Evolutionary conservation across 345 rosid genomes (phyloP).

Genomic region (Eucalyptus shirleyi): DNA sequence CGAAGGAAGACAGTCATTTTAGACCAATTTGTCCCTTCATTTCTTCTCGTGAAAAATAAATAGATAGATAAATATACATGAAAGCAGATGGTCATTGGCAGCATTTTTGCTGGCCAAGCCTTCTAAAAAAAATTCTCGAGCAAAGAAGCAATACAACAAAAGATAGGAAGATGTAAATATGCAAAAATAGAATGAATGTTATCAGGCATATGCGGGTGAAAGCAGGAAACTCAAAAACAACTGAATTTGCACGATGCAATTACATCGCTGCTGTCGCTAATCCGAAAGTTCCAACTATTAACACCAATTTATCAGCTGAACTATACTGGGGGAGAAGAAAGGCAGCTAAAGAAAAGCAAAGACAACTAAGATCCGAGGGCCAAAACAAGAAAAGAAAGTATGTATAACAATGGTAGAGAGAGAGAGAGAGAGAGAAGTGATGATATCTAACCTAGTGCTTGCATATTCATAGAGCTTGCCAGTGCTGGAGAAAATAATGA

Average conservation of each 20-base stretch:
- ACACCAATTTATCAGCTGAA: neutral
- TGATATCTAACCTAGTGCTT: conserved; percentile 27
- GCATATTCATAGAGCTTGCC: conserved; percentile 40
- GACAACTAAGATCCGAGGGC: neutral
- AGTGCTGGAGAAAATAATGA: conserved; percentile 39
- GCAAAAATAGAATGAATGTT: neutral
- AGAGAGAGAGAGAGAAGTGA: neutral
- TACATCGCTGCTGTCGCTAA: neutral
- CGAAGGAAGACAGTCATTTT: neutral
- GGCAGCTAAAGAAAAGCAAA: neutral
- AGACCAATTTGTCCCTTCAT: neutral
- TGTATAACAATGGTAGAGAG: neutral
- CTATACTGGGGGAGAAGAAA: neutral
- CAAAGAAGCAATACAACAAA: neutral
- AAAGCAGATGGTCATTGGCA: neutral
- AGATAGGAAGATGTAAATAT: neutral
- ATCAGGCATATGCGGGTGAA: neutral
- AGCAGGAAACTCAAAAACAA: neutral
- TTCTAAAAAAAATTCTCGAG: neutral
- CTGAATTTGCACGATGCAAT: neutral
- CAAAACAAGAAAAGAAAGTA: neutral
- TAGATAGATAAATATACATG: neutral
- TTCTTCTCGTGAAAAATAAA: neutral
- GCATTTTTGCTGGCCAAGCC: neutral
- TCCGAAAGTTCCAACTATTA: neutral